Evolutionary conservation across 257 asterid species (phyloP).

Genomic region (Jasminum sambac): DNA sequence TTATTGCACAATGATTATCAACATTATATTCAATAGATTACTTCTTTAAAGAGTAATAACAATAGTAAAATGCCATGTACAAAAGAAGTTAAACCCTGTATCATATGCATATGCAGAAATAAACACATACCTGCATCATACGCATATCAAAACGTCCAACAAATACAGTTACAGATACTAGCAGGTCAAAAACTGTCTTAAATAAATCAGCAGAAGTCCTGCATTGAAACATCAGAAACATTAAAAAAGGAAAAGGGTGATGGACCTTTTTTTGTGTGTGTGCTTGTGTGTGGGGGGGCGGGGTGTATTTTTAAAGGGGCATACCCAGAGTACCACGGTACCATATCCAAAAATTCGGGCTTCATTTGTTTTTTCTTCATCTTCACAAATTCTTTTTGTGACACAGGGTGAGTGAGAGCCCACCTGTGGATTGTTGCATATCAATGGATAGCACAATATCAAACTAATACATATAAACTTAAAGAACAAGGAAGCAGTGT

Average conservation of each 20-base stretch:
- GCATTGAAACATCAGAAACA: constrained; percentile 33
- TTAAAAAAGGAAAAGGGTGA: constrained; percentile 18
- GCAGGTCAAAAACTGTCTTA: constrained; percentile 93
- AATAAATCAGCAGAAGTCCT: constrained; percentile 98
- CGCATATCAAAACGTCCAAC: constrained; percentile 99
- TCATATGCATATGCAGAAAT: constrained; percentile 10
- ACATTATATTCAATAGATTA: neutral
- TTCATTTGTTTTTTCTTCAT: constrained; percentile 83
- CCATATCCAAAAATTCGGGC: constrained; percentile 98
- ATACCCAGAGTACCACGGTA: constrained; percentile 99
- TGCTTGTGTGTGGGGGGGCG: neutral
- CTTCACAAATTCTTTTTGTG: constrained; percentile 82
- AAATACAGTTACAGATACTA: constrained; percentile 93
- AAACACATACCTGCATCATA: constrained; percentile 87
- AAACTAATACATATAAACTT: constrained; percentile 1
- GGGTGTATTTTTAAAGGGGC: neutral
- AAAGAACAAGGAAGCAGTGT: constrained; percentile 11
- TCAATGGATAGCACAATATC: constrained; percentile 4
- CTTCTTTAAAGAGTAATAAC: neutral
- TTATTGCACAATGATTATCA: neutral
- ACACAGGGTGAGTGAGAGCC: constrained; percentile 97
- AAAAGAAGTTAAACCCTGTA: neutral
- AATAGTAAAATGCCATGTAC: neutral
- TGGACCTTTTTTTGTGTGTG: neutral
- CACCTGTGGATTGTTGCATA: constrained; percentile 52